phyloP scores from a whole-genome alignment of 2,329 filamentous ascomycete species.

The Juglanconis oblonga region DNA sequence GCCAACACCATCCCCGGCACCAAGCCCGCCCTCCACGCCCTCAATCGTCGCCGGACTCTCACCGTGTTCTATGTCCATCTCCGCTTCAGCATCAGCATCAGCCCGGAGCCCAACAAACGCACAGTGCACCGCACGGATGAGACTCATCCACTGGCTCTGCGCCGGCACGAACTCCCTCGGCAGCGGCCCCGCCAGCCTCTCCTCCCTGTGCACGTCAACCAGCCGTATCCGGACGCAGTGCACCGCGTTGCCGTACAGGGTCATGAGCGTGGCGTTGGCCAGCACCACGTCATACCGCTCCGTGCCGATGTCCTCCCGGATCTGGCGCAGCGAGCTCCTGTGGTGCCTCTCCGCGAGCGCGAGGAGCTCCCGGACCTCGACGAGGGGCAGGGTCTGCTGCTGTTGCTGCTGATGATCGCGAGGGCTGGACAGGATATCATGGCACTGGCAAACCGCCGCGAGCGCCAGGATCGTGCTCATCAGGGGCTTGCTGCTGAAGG shows the following conservation, averaged over 20 bases:
- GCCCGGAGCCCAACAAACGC: slow-evolving; percentile 32
- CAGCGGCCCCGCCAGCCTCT: slow-evolving; percentile 12
- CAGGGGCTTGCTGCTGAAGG: slow-evolving; percentile 35
- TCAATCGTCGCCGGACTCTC: background rate
- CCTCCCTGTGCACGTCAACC: slow-evolving; percentile 21
- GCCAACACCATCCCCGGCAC: background rate
- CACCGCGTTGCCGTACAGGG: slow-evolving; percentile 36
- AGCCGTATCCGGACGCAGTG: slow-evolving; percentile 35
- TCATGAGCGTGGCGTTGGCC: slow-evolving; percentile 40
- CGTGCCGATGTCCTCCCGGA: slow-evolving; percentile 31
- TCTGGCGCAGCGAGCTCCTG: slow-evolving; percentile 33
- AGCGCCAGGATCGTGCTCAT: slow-evolving; percentile 41
- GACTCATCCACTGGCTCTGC: slow-evolving; percentile 35
- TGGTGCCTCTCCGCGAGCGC: slow-evolving; percentile 35
- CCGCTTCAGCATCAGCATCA: background rate
- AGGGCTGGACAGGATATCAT: slow-evolving; percentile 26
- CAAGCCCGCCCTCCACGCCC: background rate
- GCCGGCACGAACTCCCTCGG: slow-evolving; percentile 29
- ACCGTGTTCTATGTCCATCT: background rate
- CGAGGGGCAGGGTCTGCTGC: background rate
- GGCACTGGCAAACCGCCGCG: slow-evolving; percentile 37
- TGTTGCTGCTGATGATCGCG: background rate
- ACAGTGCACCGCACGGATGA: slow-evolving; percentile 33
- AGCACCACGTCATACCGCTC: slow-evolving; percentile 33
- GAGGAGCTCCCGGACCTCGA: slow-evolving; percentile 28